Conservation (phyloP, 306 rosid genomes). For the Ochetophila trinervis region DNA sequence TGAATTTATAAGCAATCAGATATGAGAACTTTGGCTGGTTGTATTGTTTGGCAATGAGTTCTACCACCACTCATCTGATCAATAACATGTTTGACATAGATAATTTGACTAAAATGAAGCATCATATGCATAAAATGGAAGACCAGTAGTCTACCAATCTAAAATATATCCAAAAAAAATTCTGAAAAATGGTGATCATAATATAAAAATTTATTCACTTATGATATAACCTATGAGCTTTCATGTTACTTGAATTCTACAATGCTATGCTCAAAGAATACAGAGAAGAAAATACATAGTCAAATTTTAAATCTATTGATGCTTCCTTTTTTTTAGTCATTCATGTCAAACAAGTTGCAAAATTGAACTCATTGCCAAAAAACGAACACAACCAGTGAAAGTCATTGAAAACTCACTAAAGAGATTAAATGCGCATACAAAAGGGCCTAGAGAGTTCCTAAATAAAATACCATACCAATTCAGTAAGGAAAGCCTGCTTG, state of each 20-base stretch:
- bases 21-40: too few relatives aligned
- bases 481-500: slow-evolving; percentile 95
- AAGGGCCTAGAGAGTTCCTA: slow-evolving; percentile 4
- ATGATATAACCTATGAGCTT: too few relatives aligned
- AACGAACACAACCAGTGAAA: slow-evolving; percentile 3
- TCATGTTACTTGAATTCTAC: background rate
- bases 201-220: too few relatives aligned
- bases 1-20: too few relatives aligned
- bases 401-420: slow-evolving; percentile 5
- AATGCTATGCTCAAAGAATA: background rate
- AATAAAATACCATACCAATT: slow-evolving; percentile 56
- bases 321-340: background rate
- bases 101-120: too few relatives aligned
- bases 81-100: too few relatives aligned
- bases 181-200: too few relatives aligned
- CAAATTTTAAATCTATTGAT: background rate
- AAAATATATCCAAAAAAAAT: too few relatives aligned
- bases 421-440: slow-evolving; percentile 13
- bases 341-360: background rate
- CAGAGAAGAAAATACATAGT: background rate
- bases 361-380: slow-evolving; percentile 4
- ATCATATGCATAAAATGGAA: too few relatives aligned
- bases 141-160: too few relatives aligned
- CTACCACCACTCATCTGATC: too few relatives aligned
- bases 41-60: too few relatives aligned